phyloP scores from a whole-genome alignment of 371 early-diverging fungal genomes.

The Haplosporangium sp. region DNA sequence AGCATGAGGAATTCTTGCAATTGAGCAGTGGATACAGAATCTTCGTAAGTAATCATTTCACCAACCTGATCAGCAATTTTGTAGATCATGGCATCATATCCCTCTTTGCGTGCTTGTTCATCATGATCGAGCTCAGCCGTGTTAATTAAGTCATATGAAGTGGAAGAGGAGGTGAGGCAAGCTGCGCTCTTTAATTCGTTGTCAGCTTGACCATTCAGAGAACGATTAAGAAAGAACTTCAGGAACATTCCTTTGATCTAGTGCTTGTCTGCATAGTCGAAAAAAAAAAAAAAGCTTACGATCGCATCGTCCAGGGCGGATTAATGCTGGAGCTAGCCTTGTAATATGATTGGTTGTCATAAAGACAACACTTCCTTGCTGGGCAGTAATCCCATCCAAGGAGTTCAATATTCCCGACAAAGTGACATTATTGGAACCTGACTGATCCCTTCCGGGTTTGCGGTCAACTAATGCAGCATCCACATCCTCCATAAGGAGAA shows the following conservation, averaged over 20 bases:
- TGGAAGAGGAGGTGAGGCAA: not conserved
- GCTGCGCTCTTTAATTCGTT: slow-evolving; percentile 11
- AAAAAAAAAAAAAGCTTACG: slow-evolving; percentile 68
- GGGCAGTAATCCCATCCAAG: slow-evolving; percentile 85
- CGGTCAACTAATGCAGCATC: slow-evolving; percentile 74
- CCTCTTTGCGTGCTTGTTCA: slow-evolving; percentile 35
- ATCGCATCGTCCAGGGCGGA: slow-evolving; percentile 91
- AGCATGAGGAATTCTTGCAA: slow-evolving; percentile 58
- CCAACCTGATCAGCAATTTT: slow-evolving; percentile 34
- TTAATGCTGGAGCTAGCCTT: slow-evolving; percentile 85
- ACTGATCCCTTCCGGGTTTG: slow-evolving; percentile 40
- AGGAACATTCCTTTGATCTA: slow-evolving; percentile 57
- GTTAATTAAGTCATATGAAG: no score
- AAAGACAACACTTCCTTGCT: slow-evolving; percentile 78
- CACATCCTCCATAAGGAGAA: slow-evolving; percentile 90
- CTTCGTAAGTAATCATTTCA: slow-evolving; percentile 42
- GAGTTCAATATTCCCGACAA: slow-evolving; percentile 84
- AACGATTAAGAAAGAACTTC: slow-evolving; percentile 59
- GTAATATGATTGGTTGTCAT: slow-evolving; percentile 94
- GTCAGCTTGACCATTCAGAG: slow-evolving; percentile 24
- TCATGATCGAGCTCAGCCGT: slow-evolving; percentile 15
- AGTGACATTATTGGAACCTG: slow-evolving; percentile 58
- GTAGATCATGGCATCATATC: slow-evolving; percentile 41
- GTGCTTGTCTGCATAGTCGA: slow-evolving; percentile 51
- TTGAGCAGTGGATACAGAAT: slow-evolving; percentile 63